These are phyloP conservation scores for Prunus mume DNA, from an alignment of 306 rosid species.

Conservation along the genomic window DNA sequence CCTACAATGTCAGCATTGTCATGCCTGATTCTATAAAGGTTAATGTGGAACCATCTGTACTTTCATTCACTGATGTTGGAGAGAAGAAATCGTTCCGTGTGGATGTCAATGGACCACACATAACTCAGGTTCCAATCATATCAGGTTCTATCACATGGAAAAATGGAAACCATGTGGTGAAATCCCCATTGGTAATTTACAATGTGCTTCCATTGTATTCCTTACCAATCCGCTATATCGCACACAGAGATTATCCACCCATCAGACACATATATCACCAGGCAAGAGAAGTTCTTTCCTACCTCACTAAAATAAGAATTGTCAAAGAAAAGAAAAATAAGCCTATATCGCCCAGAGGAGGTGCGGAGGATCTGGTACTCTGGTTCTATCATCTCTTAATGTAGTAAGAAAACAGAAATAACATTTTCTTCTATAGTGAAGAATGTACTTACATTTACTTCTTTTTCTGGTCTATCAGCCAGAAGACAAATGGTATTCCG, in stretches of 20 bases:
- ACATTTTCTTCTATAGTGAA: slow-evolving; percentile 3
- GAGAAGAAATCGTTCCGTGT: slow-evolving; percentile 25
- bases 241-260: neutral
- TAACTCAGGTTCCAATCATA: slow-evolving; percentile 22
- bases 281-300: neutral
- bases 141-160: slow-evolving; percentile 27
- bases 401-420: neutral
- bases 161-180: slow-evolving; percentile 12
- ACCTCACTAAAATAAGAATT: neutral
- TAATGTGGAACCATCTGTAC: slow-evolving; percentile 18
- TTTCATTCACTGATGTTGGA: slow-evolving; percentile 21
- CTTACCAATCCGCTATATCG: no score
- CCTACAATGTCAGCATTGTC: slow-evolving; percentile 9
- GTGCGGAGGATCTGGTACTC: neutral
- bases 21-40: slow-evolving; percentile 1
- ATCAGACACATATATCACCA: neutral
- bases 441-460: neutral
- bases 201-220: slow-evolving; percentile 14
- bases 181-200: slow-evolving; percentile 31
- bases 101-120: neutral
- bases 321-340: neutral
- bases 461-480: slow-evolving; percentile 4
- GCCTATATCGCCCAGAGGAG: neutral
- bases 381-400: neutral
- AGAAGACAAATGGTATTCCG: neutral